Percentiles rank a stretch among this genome's conserved stretches.
Evolutionary conservation across 441 rosid species (phyloP).

Genomic region (Croton laevigatus): DNA sequence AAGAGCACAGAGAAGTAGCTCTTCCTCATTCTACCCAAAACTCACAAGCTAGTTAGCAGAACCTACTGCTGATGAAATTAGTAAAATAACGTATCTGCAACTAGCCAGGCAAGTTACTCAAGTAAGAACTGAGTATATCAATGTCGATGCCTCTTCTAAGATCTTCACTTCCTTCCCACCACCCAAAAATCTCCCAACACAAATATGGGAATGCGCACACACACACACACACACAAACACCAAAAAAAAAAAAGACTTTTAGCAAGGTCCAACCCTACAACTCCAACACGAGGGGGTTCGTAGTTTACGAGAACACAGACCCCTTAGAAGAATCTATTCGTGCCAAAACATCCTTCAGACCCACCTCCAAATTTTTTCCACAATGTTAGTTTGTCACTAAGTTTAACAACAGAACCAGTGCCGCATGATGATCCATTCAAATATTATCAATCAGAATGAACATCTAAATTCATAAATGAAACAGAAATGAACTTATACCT

Average conservation of each 20-base stretch:
- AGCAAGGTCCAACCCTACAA: neutral
- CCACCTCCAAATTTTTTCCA: neutral
- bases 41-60: constrained; percentile 1
- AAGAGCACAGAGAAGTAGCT: too few species aligned
- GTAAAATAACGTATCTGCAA: neutral
- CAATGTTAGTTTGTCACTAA: too few species aligned
- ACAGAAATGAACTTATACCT: constrained; percentile 34
- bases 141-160: neutral
- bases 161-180: neutral
- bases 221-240: neutral
- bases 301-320: neutral
- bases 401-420: neutral
- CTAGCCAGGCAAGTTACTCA: neutral
- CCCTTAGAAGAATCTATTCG: neutral
- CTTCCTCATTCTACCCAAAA: neutral
- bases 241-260: neutral
- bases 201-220: neutral
- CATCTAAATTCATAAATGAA: neutral
- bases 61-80: neutral
- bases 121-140: neutral
- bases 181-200: neutral
- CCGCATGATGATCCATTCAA: neutral
- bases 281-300: too few species aligned
- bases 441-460: neutral
- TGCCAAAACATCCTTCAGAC: neutral